Percentiles rank a stretch among this genome's conserved stretches.
Evolutionary conservation across 768 basidiomycete genomes (phyloP).

Genomic region (Russula griseocarnosa): DNA sequence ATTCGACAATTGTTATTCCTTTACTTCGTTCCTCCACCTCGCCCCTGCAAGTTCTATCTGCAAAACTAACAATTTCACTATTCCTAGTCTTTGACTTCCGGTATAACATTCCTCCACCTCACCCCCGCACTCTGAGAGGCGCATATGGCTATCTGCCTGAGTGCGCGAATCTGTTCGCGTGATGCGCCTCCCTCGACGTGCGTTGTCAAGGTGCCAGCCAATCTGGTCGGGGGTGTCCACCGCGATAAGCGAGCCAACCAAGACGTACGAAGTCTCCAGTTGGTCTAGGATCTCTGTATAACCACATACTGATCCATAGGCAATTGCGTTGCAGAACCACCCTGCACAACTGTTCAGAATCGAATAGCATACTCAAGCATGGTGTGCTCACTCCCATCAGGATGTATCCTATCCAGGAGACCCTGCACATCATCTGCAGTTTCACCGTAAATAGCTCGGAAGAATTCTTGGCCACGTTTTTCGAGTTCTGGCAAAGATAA

Average conservation of each 20-base stretch:
- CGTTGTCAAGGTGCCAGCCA: constrained; percentile 58
- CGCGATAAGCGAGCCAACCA: constrained; percentile 60
- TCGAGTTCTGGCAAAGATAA: constrained; percentile 44
- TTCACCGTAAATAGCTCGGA: constrained; percentile 52
- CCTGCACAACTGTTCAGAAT: constrained; percentile 36
- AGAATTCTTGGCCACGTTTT: constrained; percentile 42
- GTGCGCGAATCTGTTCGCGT: constrained; percentile 48
- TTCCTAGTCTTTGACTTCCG: constrained; percentile 35
- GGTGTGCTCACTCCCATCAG: constrained; percentile 53
- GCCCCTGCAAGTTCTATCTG: too few relatives aligned
- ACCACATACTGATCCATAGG: constrained; percentile 55
- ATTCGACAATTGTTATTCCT: too few relatives aligned
- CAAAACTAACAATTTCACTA: background rate
- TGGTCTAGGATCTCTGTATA: constrained; percentile 45
- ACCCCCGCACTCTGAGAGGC: constrained; percentile 48
- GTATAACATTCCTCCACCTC: constrained; percentile 49
- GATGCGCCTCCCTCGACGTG: constrained; percentile 54
- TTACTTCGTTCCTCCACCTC: too few relatives aligned
- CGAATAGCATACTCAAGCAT: background rate
- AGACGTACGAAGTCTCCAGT: constrained; percentile 54
- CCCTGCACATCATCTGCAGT: constrained; percentile 47
- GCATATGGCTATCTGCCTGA: constrained; percentile 52
- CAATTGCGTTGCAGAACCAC: constrained; percentile 51
- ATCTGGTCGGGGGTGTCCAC: constrained; percentile 61
- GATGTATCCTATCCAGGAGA: constrained; percentile 52